phyloP scores from a whole-genome alignment of 108 stramenopile genomes.

The Asterionellopsis glacialis region DNA sequence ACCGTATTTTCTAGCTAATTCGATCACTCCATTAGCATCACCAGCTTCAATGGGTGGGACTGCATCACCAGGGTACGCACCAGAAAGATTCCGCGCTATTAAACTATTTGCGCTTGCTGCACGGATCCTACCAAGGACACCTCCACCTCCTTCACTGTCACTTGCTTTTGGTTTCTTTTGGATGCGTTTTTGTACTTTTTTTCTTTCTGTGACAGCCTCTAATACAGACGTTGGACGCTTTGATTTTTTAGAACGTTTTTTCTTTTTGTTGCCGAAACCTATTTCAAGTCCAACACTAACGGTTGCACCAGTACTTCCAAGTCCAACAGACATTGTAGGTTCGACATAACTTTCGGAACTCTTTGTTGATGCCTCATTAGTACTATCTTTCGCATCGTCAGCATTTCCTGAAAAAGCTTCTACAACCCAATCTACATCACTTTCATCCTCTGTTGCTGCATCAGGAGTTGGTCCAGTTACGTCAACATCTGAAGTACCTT shows the following conservation, averaged over 20 bases:
- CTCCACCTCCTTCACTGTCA: conserved; percentile 42
- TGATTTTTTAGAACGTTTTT: conserved; percentile 8
- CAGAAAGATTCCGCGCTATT: conserved; percentile 39
- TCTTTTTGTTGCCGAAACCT: conserved; percentile 5
- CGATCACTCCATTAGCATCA: conserved; percentile 38
- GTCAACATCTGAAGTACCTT: neutral
- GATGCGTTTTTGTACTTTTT: neutral
- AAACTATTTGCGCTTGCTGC: conserved; percentile 55
- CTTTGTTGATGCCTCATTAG: conserved; percentile 1
- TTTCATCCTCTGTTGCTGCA: conserved; percentile 16
- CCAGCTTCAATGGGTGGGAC: conserved; percentile 62
- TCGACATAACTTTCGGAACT: neutral
- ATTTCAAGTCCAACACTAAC: conserved; percentile 22
- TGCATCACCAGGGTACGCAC: conserved; percentile 84
- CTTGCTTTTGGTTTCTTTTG: conserved; percentile 23
- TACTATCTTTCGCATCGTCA: neutral
- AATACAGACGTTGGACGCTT: conserved; percentile 9
- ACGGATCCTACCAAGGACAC: conserved; percentile 58
- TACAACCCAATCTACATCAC: conserved; percentile 35
- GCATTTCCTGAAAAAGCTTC: conserved; percentile 11
- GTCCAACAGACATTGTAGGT: conserved; percentile 8
- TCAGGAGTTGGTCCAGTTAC: neutral
- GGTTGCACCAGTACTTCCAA: conserved; percentile 10
- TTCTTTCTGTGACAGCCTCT: neutral
- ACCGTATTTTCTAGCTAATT: conserved; percentile 62